Conservation (phyloP, 306 rosid genomes). For the Benincasa hispida region DNA sequence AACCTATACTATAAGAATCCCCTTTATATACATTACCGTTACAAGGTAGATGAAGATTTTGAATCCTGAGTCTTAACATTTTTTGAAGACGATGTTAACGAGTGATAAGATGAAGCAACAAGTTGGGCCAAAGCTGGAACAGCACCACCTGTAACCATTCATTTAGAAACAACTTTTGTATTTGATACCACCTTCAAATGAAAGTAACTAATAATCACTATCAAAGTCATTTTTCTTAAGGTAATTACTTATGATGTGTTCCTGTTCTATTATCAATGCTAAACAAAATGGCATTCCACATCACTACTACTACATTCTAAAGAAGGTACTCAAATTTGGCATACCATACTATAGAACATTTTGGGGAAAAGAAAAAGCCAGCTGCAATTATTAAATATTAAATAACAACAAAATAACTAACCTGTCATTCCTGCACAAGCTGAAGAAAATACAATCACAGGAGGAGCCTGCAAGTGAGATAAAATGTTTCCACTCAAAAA, state of each 20-base stretch:
- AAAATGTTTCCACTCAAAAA: neutral
- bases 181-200: neutral
- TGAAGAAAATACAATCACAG: conserved; percentile 83
- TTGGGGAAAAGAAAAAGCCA: neutral
- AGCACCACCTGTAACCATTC: conserved; percentile 54
- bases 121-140: conserved; percentile 76
- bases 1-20: neutral
- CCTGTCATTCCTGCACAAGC: conserved; percentile 90
- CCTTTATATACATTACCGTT: neutral
- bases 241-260: neutral
- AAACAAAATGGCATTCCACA: neutral
- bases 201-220: neutral
- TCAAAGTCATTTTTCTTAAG: neutral
- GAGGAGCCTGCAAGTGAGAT: conserved; percentile 65
- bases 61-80: conserved; percentile 58
- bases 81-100: conserved; percentile 38
- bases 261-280: neutral
- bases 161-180: neutral
- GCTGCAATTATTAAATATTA: neutral
- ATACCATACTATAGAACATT: neutral
- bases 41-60: conserved; percentile 51
- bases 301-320: neutral
- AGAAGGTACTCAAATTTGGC: neutral
- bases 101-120: conserved; percentile 67
- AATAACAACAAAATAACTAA: conserved; percentile 2